Evolutionary conservation across 192 early-diverging fungal genomes (phyloP).

Genomic region (Backusella mclennaniae): DNA sequence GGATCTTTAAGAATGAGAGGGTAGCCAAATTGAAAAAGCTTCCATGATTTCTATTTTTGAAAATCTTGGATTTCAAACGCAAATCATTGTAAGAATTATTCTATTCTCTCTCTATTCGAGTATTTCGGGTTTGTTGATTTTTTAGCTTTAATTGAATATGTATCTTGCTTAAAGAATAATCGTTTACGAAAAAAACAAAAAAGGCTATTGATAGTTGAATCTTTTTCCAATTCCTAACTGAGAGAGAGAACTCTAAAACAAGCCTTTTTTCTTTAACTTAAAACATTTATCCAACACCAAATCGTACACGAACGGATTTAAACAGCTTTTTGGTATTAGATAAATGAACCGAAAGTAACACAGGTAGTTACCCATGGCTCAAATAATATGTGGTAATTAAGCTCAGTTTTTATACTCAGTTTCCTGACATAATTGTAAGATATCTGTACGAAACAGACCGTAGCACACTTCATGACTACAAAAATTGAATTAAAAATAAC

Average conservation of each 20-base stretch:
- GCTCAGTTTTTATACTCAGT: neutral
- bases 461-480: neutral
- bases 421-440: neutral
- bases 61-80: too few relatives aligned
- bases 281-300: neutral
- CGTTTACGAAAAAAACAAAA: too few relatives aligned
- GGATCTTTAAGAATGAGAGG: too few relatives aligned
- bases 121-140: too few relatives aligned
- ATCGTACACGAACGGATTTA: neutral
- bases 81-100: too few relatives aligned
- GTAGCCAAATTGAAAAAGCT: too few relatives aligned
- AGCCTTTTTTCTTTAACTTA: neutral
- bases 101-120: too few relatives aligned
- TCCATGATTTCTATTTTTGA: too few relatives aligned
- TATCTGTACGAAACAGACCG: neutral
- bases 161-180: too few relatives aligned
- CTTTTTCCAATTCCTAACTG: neutral
- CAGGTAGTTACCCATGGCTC: neutral
- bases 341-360: neutral
- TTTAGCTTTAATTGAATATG: too few relatives aligned
- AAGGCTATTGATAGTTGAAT: too few relatives aligned
- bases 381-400: neutral
- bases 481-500: too few relatives aligned
- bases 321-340: neutral
- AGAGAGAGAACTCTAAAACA: neutral